Base-by-base conservation (phyloP, 805 yeast genomes). In the Wickerhamomyces bovis region DNA sequence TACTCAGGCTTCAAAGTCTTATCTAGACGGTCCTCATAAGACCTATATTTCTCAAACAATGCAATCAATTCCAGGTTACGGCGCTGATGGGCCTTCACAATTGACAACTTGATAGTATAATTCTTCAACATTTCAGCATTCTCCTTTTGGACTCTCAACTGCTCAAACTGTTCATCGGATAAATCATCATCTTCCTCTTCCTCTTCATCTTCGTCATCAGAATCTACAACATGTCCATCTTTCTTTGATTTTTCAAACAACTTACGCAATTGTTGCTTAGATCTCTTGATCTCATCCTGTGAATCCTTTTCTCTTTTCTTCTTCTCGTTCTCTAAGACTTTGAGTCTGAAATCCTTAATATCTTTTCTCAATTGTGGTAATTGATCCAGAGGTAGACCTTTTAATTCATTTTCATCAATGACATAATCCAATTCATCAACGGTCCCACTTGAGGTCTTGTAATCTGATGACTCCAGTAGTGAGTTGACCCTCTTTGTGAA, bases 381-480 rank as follows among this genome's bases (percentile, higher is more conserved):
- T 68, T 77, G 66, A 22, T 75, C 75, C 21, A 64, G 61, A 2
- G 87, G 85, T 4, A 81, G 74, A 52, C 78, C 86, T 13, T 70
- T 64, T 45, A 82, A 59, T 54, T 81, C 86, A 41, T 67, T 64
- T n/a, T 72, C 69, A 56, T 82, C 84, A 28, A 82, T 76, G 45
- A 72, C 70, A 57, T 82, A 81, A 28, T 58, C 64, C 31, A 53
- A 33, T 9, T 42, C 50, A 8, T 38, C 42, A 13, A 22, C 12
- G 15, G 18, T 35, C 5, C 10, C 4, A 8, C 38, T 36, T 6
- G n/a, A 12, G 2, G 36, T 16, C 25, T 43, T 33, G 20, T 39
- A 43, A 11, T 19, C 39, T 13, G 42, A 41, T 21, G 48, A 46
- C 16, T 44, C 35, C 19, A 50, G 42, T 12, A 49, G 26, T 18